phyloP scores from a whole-genome alignment of 2,329 filamentous ascomycete genomes.

The Fusarium concolor region DNA sequence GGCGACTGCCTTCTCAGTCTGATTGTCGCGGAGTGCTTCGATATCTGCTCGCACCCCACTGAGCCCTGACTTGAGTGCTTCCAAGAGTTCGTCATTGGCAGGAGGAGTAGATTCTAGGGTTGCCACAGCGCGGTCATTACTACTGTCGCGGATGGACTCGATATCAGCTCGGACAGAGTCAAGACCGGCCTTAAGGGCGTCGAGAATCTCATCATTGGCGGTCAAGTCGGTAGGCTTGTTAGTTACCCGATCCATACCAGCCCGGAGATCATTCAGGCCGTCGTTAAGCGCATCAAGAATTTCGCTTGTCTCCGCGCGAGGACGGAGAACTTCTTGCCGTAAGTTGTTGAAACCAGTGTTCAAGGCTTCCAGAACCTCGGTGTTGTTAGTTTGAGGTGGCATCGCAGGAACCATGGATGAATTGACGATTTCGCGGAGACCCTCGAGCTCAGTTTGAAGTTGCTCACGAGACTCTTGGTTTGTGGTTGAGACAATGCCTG shows the following conservation, averaged over 20 bases:
- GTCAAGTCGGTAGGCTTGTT: conserved; percentile 86
- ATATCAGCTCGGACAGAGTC: conserved; percentile 82
- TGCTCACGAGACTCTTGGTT: conserved; percentile 67
- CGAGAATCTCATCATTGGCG: conserved; percentile 88
- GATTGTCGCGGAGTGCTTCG: conserved; percentile 74
- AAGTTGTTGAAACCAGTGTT: conserved; percentile 79
- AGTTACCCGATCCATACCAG: conserved; percentile 79
- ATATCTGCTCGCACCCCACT: conserved; percentile 81
- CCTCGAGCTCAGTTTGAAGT: conserved; percentile 84
- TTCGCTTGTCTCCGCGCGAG: conserved; percentile 80
- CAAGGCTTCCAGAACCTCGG: conserved; percentile 78
- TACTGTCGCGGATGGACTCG: conserved; percentile 75
- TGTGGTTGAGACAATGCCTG: conserved; percentile 65
- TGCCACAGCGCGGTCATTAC: conserved; percentile 63
- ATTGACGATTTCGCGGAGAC: conserved; percentile 82
- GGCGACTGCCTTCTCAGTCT: conserved; percentile 57
- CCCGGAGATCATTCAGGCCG: conserved; percentile 80
- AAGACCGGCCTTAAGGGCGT: conserved; percentile 86
- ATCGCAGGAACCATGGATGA: conserved; percentile 72
- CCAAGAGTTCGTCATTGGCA: conserved; percentile 87
- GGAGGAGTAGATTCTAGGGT: conserved; percentile 55
- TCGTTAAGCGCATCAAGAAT: conserved; percentile 91
- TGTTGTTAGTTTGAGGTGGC: conserved; percentile 56
- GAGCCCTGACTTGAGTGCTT: conserved; percentile 86
- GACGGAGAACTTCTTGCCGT: conserved; percentile 77